Percentiles rank a stretch among this genome's conserved stretches.
Evolutionary conservation across 768 basidiomycete species (phyloP).

Genomic region (Lactifluus echinatus): DNA sequence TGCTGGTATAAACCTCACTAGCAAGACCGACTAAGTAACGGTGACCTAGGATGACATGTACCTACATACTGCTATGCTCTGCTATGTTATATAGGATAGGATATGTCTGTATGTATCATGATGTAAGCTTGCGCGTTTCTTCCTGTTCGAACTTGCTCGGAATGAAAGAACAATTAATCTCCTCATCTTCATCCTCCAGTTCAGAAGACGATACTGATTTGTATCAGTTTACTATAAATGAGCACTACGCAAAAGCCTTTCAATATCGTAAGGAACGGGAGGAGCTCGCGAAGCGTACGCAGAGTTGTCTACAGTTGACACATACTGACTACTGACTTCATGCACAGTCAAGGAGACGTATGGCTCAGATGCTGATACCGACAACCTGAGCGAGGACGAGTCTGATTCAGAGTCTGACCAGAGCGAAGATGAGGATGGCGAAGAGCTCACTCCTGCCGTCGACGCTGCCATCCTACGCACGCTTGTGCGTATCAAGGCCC

Average conservation of each 20-base stretch:
- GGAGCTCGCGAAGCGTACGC: constrained; percentile 69
- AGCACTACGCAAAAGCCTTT: constrained; percentile 75
- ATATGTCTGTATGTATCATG: too few species aligned
- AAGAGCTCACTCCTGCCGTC: constrained; percentile 86
- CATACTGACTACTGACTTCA: background rate
- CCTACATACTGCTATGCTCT: too few species aligned
- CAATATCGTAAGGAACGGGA: constrained; percentile 78
- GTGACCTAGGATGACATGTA: too few species aligned
- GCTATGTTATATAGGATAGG: too few species aligned
- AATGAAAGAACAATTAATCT: constrained; percentile 15
- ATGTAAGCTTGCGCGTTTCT: too few species aligned
- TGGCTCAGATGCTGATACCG: constrained; percentile 59
- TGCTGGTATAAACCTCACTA: background rate
- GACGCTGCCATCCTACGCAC: constrained; percentile 93
- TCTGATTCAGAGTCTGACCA: constrained; percentile 69
- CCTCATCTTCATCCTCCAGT: constrained; percentile 4
- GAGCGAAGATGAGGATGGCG: constrained; percentile 89
- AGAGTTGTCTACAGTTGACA: too few species aligned
- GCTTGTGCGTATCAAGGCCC: constrained; percentile 71
- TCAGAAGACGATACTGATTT: constrained; percentile 31
- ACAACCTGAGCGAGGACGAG: constrained; percentile 33
- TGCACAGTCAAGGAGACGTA: constrained; percentile 80
- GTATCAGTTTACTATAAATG: constrained; percentile 57
- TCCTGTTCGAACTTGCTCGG: background rate
- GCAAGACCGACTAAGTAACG: background rate